phyloP scores from a whole-genome alignment of 2,329 filamentous ascomycete genomes.

The Aphanoascus verrucosus region DNA sequence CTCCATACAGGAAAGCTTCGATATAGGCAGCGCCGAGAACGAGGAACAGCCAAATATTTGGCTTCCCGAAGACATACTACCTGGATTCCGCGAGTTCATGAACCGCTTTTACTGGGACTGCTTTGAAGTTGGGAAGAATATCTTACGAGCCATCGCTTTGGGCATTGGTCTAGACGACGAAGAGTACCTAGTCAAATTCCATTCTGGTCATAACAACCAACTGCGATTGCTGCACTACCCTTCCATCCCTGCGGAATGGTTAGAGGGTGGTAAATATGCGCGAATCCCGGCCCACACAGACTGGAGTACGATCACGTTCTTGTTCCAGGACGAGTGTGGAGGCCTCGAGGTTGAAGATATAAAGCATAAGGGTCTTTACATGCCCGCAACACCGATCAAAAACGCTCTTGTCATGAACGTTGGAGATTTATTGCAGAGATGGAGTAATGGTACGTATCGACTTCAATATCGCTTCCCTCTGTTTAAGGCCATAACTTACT shows the following conservation, averaged over 20 bases:
- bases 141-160: conserved; percentile 38
- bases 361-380: conserved; percentile 29
- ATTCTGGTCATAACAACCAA: conserved; percentile 48
- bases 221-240: conserved; percentile 52
- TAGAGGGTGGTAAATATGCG: conserved; percentile 36
- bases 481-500: conserved; percentile 16
- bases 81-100: conserved; percentile 41
- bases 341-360: conserved; percentile 43
- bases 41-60: conserved; percentile 41
- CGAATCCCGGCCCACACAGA: conserved; percentile 46
- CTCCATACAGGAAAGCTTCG: conserved; percentile 39
- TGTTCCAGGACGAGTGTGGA: conserved; percentile 45
- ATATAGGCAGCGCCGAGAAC: conserved; percentile 42
- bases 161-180: conserved; percentile 39
- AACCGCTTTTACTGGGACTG: conserved; percentile 42
- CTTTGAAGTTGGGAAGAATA: conserved; percentile 33
- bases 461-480: conserved; percentile 8
- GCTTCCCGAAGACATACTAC: conserved; percentile 37
- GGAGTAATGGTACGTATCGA: conserved; percentile 37
- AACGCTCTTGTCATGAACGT: conserved; percentile 41
- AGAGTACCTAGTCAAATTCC: conserved; percentile 27
- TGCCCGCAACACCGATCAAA: conserved; percentile 32
- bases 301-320: conserved; percentile 44
- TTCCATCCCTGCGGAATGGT: conserved; percentile 35
- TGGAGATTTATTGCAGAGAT: conserved; percentile 42